A percentile compares a stretch with the other conserved stretches of the same genome.
Evolutionary conservation across 306 rosid species (phyloP).

Genomic region (Parietaria judaica): DNA sequence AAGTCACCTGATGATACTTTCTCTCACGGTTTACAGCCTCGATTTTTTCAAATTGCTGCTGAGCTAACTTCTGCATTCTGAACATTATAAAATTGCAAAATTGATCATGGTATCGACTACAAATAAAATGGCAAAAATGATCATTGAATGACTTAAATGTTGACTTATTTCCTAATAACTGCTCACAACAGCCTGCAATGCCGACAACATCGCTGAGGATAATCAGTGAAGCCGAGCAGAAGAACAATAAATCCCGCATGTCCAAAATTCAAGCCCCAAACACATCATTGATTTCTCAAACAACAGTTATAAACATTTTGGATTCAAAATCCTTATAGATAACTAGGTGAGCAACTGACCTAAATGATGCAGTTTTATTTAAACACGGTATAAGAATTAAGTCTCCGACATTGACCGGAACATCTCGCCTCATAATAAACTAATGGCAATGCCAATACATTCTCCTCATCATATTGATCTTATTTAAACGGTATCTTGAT

Average conservation of each 20-base stretch:
- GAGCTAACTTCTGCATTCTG: constrained; percentile 88
- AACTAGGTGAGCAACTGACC: background rate
- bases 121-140: background rate
- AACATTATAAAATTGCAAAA: constrained; percentile 16
- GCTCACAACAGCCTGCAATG: background rate
- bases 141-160: background rate
- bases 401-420: too few species aligned
- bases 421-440: background rate
- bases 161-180: background rate
- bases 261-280: background rate
- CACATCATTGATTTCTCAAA: background rate
- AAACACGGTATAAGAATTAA: background rate
- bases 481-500: background rate
- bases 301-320: background rate
- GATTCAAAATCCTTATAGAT: background rate
- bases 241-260: background rate
- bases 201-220: background rate
- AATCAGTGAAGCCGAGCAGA: background rate
- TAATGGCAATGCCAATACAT: background rate
- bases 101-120: background rate
- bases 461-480: background rate
- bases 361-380: background rate
- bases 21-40: constrained; percentile 91
- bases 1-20: constrained; percentile 80
- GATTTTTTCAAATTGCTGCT: constrained; percentile 60